These are phyloP conservation scores for Spathaspora gorwiae DNA, from an alignment of 805 yeast genomes.

Conservation along the genomic window DNA sequence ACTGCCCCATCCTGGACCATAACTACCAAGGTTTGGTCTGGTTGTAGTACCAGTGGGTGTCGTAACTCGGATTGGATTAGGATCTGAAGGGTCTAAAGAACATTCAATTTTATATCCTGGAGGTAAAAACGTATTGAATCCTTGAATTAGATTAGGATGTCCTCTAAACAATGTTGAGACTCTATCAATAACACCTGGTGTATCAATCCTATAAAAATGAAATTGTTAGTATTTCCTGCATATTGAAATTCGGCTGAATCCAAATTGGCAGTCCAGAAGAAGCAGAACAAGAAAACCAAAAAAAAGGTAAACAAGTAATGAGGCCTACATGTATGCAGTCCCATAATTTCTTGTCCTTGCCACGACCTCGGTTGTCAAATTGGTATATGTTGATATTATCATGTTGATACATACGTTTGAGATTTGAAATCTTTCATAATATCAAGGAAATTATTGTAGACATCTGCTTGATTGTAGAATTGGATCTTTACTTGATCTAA, in stretches of 20 bases:
- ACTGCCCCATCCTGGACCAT: slow-evolving; percentile 21
- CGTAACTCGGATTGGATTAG: slow-evolving; percentile 87
- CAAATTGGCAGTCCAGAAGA: no score
- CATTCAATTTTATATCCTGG: slow-evolving; percentile 95
- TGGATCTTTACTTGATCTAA: slow-evolving; percentile 94
- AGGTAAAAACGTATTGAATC: slow-evolving; percentile 95
- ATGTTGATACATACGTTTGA: slow-evolving; percentile 52
- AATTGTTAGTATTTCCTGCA: no score
- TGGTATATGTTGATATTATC: no score
- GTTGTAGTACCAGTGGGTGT: slow-evolving; percentile 91
- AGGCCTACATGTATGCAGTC: no score
- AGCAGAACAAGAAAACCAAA: no score
- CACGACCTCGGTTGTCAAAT: no score
- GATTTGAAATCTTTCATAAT: slow-evolving; percentile 98
- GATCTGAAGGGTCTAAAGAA: slow-evolving; percentile 82
- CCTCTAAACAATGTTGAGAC: slow-evolving; percentile 89
- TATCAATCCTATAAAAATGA: slow-evolving; percentile 58
- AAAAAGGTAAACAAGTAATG: no score
- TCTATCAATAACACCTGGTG: slow-evolving; percentile 97
- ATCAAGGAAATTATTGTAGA: slow-evolving; percentile 91
- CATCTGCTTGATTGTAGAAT: slow-evolving; percentile 88
- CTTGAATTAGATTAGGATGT: slow-evolving; percentile 90
- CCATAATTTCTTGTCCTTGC: no score
- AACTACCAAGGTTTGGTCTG: slow-evolving; percentile 46
- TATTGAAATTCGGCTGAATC: no score